Base-by-base conservation (phyloP, 2,329 filamentous ascomycete species). In the Venturia aucupariae region DNA sequence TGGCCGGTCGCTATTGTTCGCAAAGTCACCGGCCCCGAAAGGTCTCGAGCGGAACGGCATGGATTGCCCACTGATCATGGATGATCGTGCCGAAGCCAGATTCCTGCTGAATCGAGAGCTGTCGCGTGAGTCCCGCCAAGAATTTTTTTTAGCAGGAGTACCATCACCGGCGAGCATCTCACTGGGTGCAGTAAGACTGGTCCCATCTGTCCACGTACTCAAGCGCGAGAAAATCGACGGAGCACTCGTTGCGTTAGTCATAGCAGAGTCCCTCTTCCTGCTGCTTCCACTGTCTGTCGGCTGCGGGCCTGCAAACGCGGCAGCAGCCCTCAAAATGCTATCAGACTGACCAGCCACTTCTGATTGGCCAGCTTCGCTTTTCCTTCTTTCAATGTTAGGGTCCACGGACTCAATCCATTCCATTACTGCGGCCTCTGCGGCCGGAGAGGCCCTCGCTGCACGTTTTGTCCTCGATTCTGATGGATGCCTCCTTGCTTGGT, bases 331-430 rank as follows among this genome's bases (percentile, higher is more conserved):
- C 32, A 48, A 46, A 44, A 63, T 63, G 8, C 35, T 57, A 19
- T 63, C 51, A 7, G 60, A 42, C 24, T 62, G 41, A 19, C 30
- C 22, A 19, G n/a, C 13, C 24, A 30, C 59, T 46, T 30, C 42
- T 46, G 42, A 38, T 44, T 27, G 44, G 30, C 44, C 41, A 22
- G 60, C 32, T 51, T 42, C 60, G 17, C 42, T 63, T 27, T 63
- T 32, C 13, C 39, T n/a, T 27, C 48, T 46, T 57, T 41, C 32
- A 32, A 30, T 11, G 13, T 63, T 39, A n/a, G 35, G 30, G 30
- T 63, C 51, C 46, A 63, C 46, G 35, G 42, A 46, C 46, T 63
- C 62, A 5, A 63, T 63, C 62, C 62, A 63, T 57, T 63, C 42
- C 22, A 55, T 63, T 17, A 63, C 62, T 27, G 48, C 44, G 13